Evolutionary conservation across 495 filamentous ascomycete genomes (phyloP), one percentile per base, ranked within the genome.

Genomic region (Aspergillus ostianus): DNA sequence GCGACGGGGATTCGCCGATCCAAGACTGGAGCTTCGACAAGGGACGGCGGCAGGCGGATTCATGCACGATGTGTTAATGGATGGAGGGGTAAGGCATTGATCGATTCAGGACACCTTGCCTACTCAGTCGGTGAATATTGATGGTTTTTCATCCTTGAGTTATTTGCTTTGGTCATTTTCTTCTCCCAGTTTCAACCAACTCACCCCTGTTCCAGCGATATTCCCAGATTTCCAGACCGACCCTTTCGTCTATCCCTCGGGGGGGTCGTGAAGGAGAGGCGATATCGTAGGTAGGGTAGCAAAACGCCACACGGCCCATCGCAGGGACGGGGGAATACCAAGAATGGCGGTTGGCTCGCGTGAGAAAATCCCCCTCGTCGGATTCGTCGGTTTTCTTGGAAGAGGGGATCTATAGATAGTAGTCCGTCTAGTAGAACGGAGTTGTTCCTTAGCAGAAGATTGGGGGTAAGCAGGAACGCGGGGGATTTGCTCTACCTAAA

Each of bases 1-100:
- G 50, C 56, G 59, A 57, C 57, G 62, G 51, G 59, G 62, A 67
- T 62, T 59, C 56, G 65, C 52, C 59, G 65, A 62, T 64, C 59
- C 56, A 53, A 51, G 56, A 52, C 58, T 26, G 59, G 55, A 64
- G 65, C 56, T 62, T 60, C 60, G 58, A 57, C 64, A 61, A 55
- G 46, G 20, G 47, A 41, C 55, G 56, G 49, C 45, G 59, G 56
- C 55, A 32, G 7, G 21, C 55, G 58, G 47, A 56, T 58, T 51
- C 50, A 53, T 67, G 58, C 64, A 67, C 6, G 49, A 20, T 57
- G 61, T 62, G 56, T 56, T 53, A 47, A 59, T 66, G 47, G 49
- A 59, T 51, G 52, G 52, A 56, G 47, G 47, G 57, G 50, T 30
- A 48, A 56, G 44, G 54, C 27, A 30, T 20, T 32, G 41, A 30